phyloP scores from a whole-genome alignment of 768 basidiomycete genomes.

The Collybiopsis luxurians region DNA sequence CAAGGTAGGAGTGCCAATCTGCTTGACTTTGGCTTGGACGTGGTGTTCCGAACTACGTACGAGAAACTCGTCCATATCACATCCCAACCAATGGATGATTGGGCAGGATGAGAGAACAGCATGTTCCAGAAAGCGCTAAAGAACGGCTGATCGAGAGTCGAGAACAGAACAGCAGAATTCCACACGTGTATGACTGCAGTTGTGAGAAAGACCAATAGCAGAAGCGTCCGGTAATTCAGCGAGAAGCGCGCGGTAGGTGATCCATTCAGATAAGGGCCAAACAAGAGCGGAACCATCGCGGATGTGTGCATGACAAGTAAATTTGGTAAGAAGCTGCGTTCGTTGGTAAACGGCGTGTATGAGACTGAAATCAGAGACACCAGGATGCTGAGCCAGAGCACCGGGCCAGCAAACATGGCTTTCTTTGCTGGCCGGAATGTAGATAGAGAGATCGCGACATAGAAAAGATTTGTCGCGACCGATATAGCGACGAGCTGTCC shows the following conservation, averaged over 20 bases:
- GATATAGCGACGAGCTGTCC: constrained; percentile 73
- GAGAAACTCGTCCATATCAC: constrained; percentile 54
- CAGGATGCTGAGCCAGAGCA: constrained; percentile 41
- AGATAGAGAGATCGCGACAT: constrained; percentile 43
- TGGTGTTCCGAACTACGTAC: constrained; percentile 32
- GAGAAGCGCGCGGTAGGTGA: constrained; percentile 13
- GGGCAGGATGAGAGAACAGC: constrained; percentile 55
- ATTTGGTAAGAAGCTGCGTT: constrained; percentile 50
- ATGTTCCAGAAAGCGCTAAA: constrained; percentile 29
- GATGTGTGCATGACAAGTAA: constrained; percentile 61
- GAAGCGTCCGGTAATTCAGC: constrained; percentile 29
- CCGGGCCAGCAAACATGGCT: constrained; percentile 15
- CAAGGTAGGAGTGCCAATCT: neutral
- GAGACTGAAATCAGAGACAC: constrained; percentile 44
- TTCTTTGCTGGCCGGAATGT: constrained; percentile 18
- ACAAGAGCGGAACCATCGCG: constrained; percentile 51
- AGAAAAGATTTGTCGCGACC: constrained; percentile 63
- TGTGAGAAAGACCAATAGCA: constrained; percentile 30
- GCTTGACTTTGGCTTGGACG: neutral
- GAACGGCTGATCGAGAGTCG: constrained; percentile 13
- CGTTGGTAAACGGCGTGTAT: constrained; percentile 39
- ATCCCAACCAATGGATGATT: constrained; percentile 64
- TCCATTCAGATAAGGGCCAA: constrained; percentile 10
- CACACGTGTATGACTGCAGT: constrained; percentile 33
- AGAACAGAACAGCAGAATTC: constrained; percentile 23